These are phyloP conservation scores for Penicillium sp. DNA, from an alignment of 2,329 filamentous ascomycete genomes.

Conservation along the genomic window DNA sequence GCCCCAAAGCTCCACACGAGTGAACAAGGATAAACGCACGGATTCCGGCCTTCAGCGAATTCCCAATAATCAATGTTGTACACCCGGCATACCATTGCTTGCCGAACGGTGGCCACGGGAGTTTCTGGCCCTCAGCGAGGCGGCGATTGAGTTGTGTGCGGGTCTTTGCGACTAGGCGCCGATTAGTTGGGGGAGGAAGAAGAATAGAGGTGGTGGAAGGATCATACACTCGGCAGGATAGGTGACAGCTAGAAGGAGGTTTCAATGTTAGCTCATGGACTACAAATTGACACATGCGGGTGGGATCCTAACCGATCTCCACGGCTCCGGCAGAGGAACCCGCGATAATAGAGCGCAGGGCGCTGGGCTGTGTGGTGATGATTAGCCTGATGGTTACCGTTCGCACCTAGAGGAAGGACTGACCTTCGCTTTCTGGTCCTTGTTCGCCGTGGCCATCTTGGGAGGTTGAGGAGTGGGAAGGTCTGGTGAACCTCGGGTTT, in stretches of 20 bases:
- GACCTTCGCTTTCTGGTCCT: conserved; percentile 45
- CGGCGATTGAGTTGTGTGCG: conserved; percentile 88
- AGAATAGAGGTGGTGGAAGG: background rate
- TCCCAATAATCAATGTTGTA: conserved; percentile 94
- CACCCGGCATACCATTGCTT: conserved; percentile 97
- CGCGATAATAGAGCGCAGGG: conserved; percentile 86
- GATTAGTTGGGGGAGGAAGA: conserved; percentile 11
- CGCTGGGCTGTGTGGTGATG: conserved; percentile 67
- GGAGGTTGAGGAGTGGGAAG: conserved; percentile 12
- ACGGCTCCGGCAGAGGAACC: conserved; percentile 92
- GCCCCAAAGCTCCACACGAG: background rate
- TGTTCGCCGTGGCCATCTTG: conserved; percentile 40
- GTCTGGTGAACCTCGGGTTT: conserved; percentile 21
- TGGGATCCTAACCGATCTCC: conserved; percentile 73
- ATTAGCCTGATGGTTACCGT: conserved; percentile 28
- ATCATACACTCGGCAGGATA: conserved; percentile 88
- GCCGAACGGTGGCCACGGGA: conserved; percentile 94
- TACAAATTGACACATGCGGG: background rate
- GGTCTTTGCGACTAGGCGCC: conserved; percentile 79
- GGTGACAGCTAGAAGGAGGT: conserved; percentile 68
- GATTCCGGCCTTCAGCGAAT: conserved; percentile 94
- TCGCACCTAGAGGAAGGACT: conserved; percentile 6
- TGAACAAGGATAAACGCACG: conserved; percentile 60
- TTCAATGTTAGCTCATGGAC: conserved; percentile 25
- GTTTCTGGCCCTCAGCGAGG: conserved; percentile 79